Evolutionary conservation across 495 filamentous ascomycete species (phyloP), one percentile per base, ranked within the genome.

Genomic region (Glarea lozoyensis): DNA sequence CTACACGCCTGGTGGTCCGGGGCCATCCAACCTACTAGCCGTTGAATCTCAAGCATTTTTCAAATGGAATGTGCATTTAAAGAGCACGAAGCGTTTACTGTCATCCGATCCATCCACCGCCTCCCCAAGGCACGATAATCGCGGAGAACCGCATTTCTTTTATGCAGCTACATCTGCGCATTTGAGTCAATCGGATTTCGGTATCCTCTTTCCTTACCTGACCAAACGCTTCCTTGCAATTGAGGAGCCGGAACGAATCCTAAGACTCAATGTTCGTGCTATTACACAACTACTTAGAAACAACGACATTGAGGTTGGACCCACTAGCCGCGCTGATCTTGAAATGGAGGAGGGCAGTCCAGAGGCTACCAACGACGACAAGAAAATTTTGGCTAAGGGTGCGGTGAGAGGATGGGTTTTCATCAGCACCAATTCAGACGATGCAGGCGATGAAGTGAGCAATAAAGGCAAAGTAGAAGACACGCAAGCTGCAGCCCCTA

Each of bases 121-220:
- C 7, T 45, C 57, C 38, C 52, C 56, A 29, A n/a, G n/a, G n/a
- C 46, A 54, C 7, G 53, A 54, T 20, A 42, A 48, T 40, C 48
- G 49, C 29, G 51, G 52, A 29, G 41, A 49, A 7, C 77, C 78
- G 1, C 52, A 70, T 35, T 66, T 86, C 40, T 88, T 78, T 59
- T 88, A 81, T 53, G 72, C 77, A 2, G 49, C 59, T 9, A 53
- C 60, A 9, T 78, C 73, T 3, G 83, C 83, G 0, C 85, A 90
- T 56, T 65, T 88, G 17, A 77, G 64, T 25, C 85, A 88, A 61
- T 79, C 72, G 12, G 85, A 89, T 52, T 89, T 88, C 56, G 84
- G 78, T n/a, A 55, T 86, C 10, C 59, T 90, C 15, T 88, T 88
- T 54, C 82, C 86, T 0, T 75, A 73, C 62, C 50, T 82, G 16